These are phyloP conservation scores for Torulaspora gathmanii DNA, from an alignment of 805 yeast species.

Conservation along the genomic window DNA sequence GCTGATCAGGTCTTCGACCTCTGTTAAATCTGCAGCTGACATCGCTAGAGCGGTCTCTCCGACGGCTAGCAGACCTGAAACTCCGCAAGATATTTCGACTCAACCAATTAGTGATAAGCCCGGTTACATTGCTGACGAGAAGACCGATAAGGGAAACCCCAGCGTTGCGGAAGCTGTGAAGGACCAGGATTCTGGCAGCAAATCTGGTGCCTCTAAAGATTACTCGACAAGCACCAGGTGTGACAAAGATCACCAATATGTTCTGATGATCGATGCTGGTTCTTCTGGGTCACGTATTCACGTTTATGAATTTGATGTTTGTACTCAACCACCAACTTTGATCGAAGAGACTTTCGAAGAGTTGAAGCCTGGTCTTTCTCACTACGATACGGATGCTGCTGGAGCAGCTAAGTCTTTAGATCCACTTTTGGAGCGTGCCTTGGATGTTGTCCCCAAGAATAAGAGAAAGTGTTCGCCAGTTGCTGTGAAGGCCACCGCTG, in stretches of 20 bases:
- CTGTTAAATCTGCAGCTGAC: constrained; percentile 13
- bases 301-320: constrained; percentile 84
- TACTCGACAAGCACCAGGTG: constrained; percentile 30
- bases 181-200: constrained; percentile 6
- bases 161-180: constrained; percentile 29
- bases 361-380: constrained; percentile 89
- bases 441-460: constrained; percentile 68
- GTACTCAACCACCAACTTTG: constrained; percentile 77
- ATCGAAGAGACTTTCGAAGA: constrained; percentile 76
- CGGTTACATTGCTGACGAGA: constrained; percentile 25
- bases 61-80: constrained; percentile 16
- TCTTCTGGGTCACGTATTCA: constrained; percentile 96
- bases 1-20: constrained; percentile 45
- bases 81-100: constrained; percentile 18
- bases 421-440: constrained; percentile 69
- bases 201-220: neutral
- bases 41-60: constrained; percentile 19
- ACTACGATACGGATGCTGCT: constrained; percentile 68
- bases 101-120: constrained; percentile 24
- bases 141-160: constrained; percentile 22
- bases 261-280: constrained; percentile 96
- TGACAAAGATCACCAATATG: constrained; percentile 55
- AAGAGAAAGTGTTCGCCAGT: constrained; percentile 81
- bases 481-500: constrained; percentile 98
- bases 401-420: constrained; percentile 92